phyloP scores from a whole-genome alignment of 345 rosid genomes.

The Acer yangbiense region DNA sequence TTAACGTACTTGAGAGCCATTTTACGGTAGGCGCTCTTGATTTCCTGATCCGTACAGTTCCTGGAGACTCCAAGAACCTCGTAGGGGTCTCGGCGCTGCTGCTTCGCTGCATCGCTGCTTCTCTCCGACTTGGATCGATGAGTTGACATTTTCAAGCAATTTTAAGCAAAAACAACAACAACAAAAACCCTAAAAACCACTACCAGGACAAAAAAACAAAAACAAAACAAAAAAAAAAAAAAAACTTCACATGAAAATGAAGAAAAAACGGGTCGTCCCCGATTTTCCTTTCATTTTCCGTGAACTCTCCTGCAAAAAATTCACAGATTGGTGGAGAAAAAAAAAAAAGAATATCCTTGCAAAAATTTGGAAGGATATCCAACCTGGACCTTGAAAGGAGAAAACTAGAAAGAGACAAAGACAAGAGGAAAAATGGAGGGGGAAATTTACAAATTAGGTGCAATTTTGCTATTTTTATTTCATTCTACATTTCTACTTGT shows the following conservation, averaged over 20 bases:
- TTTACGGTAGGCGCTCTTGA: slow-evolving; percentile 86
- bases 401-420: slow-evolving; percentile 29
- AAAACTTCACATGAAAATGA: neutral
- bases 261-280: slow-evolving; percentile 3
- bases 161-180: slow-evolving; percentile 3
- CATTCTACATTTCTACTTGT: neutral
- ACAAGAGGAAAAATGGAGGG: slow-evolving; percentile 38
- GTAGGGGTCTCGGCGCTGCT: slow-evolving; percentile 88
- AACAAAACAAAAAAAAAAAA: neutral
- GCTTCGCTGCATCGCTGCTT: slow-evolving; percentile 56
- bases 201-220: neutral
- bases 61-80: slow-evolving; percentile 77
- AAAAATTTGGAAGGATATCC: slow-evolving; percentile 22
- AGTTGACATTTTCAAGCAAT: slow-evolving; percentile 49
- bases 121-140: slow-evolving; percentile 73
- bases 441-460: slow-evolving; percentile 23
- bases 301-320: neutral
- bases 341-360: slow-evolving; percentile 21
- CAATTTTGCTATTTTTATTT: slow-evolving; percentile 12
- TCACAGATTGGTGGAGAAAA: neutral
- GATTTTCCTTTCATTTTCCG: slow-evolving; percentile 4
- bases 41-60: slow-evolving; percentile 91
- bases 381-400: slow-evolving; percentile 25
- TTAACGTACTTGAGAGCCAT: slow-evolving; percentile 86
- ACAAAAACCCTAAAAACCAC: slow-evolving; percentile 28